phyloP scores from a whole-genome alignment of 139 green algal genomes.

The Coccomyxa sp. region DNA sequence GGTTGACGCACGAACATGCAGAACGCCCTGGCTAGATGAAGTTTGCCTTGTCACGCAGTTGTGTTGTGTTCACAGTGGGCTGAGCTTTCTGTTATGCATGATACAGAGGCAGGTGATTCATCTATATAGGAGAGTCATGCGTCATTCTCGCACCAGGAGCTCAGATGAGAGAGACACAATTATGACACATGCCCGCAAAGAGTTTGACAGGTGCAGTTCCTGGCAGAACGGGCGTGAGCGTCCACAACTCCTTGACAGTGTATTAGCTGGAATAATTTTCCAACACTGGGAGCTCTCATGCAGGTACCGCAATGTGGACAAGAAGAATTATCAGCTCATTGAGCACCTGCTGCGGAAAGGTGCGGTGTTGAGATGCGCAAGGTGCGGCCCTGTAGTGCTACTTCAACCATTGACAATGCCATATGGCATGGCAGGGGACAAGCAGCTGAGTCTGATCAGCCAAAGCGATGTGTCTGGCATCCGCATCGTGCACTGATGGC shows the following conservation, averaged over 20 bases:
- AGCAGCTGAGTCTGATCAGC: neutral
- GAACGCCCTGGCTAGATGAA: no score
- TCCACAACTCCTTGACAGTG: neutral
- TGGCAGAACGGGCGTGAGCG: neutral
- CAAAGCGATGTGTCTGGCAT: neutral
- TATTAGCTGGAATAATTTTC: neutral
- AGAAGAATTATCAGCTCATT: conserved; percentile 27
- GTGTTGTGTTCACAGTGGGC: neutral
- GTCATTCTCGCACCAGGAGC: neutral
- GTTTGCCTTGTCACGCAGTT: neutral
- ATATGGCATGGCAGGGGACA: neutral
- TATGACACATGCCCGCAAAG: conserved; percentile 3
- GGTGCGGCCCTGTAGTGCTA: neutral
- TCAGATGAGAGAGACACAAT: neutral
- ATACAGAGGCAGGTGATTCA: conserved; percentile 21
- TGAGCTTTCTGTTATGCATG: neutral
- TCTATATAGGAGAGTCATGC: conserved; percentile 10
- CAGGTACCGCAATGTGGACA: conserved; percentile 14
- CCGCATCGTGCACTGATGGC: neutral
- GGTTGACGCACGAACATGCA: no score
- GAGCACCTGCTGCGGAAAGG: conserved; percentile 26
- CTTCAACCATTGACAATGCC: neutral
- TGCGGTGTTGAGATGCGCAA: neutral
- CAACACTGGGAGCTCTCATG: neutral
- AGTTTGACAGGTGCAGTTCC: conserved; percentile 19